A percentile compares a stretch with the other conserved stretches of the same genome.
Conservation (phyloP, 345 rosid genomes). For the Salix brachista region DNA sequence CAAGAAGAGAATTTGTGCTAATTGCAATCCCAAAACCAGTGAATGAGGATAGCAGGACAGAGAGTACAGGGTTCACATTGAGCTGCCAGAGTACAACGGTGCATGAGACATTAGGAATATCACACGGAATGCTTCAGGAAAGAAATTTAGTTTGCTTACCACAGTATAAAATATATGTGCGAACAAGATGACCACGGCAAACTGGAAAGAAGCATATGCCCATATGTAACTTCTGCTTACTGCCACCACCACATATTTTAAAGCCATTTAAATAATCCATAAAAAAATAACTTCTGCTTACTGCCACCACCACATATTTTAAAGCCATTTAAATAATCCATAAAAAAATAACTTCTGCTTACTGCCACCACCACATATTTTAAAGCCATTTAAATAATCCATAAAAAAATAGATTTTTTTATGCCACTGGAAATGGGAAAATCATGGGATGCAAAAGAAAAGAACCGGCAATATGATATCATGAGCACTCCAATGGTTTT, state of each 20-base stretch:
- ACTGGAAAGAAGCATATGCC: conserved; percentile 61
- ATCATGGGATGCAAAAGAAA: background rate
- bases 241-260: conserved; percentile 25
- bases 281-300: conserved; percentile 36
- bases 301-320: conserved; percentile 31
- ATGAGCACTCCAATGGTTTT: background rate
- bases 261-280: conserved; percentile 12
- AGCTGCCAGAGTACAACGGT: conserved; percentile 33
- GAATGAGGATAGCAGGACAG: conserved; percentile 51
- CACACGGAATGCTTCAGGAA: background rate
- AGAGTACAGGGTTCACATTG: conserved; percentile 41
- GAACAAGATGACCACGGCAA: conserved; percentile 53
- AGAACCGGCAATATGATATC: background rate
- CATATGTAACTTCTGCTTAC: conserved; percentile 59
- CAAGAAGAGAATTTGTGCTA: conserved; percentile 48
- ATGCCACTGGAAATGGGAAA: background rate
- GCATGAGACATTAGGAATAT: background rate
- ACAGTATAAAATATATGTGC: conserved; percentile 56
- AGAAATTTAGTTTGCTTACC: conserved; percentile 29
- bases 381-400: conserved; percentile 9
- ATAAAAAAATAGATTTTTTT: background rate
- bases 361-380: conserved; percentile 34
- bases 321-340: conserved; percentile 11
- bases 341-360: conserved; percentile 33
- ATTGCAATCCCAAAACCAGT: conserved; percentile 58